Conservation (phyloP, 2,329 filamentous ascomycete genomes). For the Verticillium zaregamsianum region DNA sequence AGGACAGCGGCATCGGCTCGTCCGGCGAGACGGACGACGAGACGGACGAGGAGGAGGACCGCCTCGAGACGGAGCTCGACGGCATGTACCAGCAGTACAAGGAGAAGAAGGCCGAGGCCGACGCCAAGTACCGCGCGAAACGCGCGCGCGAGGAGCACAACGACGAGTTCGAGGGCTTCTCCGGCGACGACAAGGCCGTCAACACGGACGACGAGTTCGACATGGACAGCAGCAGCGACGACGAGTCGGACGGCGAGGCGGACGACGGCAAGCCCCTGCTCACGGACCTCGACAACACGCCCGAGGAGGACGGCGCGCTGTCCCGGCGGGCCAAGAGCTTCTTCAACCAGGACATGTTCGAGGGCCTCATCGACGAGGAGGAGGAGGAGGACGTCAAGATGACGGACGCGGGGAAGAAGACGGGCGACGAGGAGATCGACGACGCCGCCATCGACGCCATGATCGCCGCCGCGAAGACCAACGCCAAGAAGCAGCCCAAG, state of each 20-base stretch:
- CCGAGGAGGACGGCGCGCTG: slow-evolving; percentile 53
- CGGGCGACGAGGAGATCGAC: slow-evolving; percentile 4
- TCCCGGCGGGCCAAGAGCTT: slow-evolving; percentile 83
- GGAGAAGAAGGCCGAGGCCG: slow-evolving; percentile 70
- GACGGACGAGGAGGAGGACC: slow-evolving; percentile 75
- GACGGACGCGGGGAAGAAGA: slow-evolving; percentile 24
- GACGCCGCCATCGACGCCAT: slow-evolving; percentile 7
- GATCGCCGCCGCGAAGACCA: slow-evolving; percentile 17
- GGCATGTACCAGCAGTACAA: slow-evolving; percentile 82
- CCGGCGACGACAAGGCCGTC: slow-evolving; percentile 59
- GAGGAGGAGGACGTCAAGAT: slow-evolving; percentile 25
- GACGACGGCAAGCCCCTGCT: slow-evolving; percentile 24
- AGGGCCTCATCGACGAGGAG: slow-evolving; percentile 56
- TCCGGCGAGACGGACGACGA: slow-evolving; percentile 56
- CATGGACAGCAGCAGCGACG: slow-evolving; percentile 42
- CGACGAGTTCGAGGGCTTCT: slow-evolving; percentile 91
- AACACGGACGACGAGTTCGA: slow-evolving; percentile 54
- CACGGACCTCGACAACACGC: slow-evolving; percentile 34
- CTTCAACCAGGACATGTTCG: slow-evolving; percentile 94
- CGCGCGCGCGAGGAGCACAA: slow-evolving; percentile 76
- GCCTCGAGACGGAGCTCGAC: slow-evolving; percentile 81
- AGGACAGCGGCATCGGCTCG: slow-evolving; percentile 53
- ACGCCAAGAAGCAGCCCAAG: slow-evolving; percentile 20
- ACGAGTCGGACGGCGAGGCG: slow-evolving; percentile 22
- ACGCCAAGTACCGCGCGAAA: slow-evolving; percentile 89